Percentiles rank a stretch among this genome's conserved stretches.
phyloP scores from a whole-genome alignment of 768 basidiomycete species.

The Termitomyces sp. region DNA sequence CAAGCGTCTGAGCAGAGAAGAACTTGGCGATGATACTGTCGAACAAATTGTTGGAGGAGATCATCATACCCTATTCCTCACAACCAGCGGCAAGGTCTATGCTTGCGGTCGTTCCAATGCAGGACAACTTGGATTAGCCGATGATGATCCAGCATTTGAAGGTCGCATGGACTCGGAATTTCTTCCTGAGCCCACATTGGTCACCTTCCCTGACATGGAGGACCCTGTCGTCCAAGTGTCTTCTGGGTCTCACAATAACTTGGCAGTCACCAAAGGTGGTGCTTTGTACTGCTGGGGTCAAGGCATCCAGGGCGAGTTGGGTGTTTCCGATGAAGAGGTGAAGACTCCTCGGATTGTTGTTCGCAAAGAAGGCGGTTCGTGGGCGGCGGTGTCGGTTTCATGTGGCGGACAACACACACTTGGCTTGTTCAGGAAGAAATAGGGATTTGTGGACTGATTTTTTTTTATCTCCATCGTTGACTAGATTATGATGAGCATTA shows the following conservation, averaged over 20 bases:
- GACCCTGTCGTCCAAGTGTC: slow-evolving; percentile 65
- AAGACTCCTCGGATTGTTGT: slow-evolving; percentile 63
- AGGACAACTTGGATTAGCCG: slow-evolving; percentile 73
- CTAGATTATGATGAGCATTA: neutral
- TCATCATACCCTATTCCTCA: slow-evolving; percentile 88
- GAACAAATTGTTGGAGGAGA: slow-evolving; percentile 78
- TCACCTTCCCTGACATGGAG: slow-evolving; percentile 55
- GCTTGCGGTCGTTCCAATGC: slow-evolving; percentile 83
- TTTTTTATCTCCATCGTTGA: neutral
- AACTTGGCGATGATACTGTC: slow-evolving; percentile 55
- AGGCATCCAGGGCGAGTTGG: slow-evolving; percentile 73
- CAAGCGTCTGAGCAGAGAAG: slow-evolving; percentile 52
- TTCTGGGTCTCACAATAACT: slow-evolving; percentile 66
- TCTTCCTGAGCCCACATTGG: slow-evolving; percentile 56
- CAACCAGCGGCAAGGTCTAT: slow-evolving; percentile 76
- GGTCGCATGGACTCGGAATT: slow-evolving; percentile 52
- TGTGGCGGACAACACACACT: slow-evolving; percentile 81
- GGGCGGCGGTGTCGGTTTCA: slow-evolving; percentile 58
- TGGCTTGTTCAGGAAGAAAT: slow-evolving; percentile 64
- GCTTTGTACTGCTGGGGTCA: slow-evolving; percentile 76
- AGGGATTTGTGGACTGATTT: slow-evolving; percentile 3
- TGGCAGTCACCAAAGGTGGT: slow-evolving; percentile 62
- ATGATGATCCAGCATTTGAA: slow-evolving; percentile 63
- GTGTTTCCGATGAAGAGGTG: slow-evolving; percentile 52
- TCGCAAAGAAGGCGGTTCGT: slow-evolving; percentile 64